phyloP scores from a whole-genome alignment of 1,284 basidiomycete species.

The Tilletiopsis washingtonensis region DNA sequence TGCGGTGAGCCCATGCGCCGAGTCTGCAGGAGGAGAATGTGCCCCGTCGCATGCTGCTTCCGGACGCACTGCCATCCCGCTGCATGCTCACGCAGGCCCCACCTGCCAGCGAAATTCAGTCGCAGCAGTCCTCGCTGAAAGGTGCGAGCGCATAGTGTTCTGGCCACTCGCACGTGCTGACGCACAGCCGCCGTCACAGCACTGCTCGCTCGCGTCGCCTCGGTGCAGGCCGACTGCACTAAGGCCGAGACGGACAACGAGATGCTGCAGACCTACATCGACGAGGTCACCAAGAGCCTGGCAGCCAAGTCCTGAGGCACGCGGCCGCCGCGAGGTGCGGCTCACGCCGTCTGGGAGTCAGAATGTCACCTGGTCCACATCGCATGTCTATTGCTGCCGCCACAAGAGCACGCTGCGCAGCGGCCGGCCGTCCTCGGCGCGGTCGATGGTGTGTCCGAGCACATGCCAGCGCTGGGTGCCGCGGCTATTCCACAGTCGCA shows the following conservation, averaged over 20 bases:
- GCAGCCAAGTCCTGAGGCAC: conserved; percentile 31
- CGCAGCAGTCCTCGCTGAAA: conserved; percentile 33
- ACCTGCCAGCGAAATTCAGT: conserved; percentile 25
- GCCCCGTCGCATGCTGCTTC: neutral
- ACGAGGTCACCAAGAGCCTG: conserved; percentile 46
- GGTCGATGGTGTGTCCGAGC: neutral
- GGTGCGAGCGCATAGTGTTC: conserved; percentile 5
- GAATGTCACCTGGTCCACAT: no score
- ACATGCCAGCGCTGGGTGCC: no score
- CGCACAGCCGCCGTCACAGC: conserved; percentile 7
- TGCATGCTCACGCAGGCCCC: neutral
- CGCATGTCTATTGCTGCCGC: no score
- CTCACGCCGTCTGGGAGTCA: no score
- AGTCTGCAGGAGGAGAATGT: neutral
- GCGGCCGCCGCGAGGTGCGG: no score
- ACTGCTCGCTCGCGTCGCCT: conserved; percentile 26
- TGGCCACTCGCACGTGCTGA: neutral
- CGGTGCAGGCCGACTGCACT: conserved; percentile 40
- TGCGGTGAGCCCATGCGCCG: conserved; percentile 23
- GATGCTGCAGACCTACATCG: conserved; percentile 45
- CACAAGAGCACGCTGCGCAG: neutral
- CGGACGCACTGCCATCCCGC: no score
- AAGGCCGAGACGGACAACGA: conserved; percentile 45
- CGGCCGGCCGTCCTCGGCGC: neutral
- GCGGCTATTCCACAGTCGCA: neutral